Conservation (phyloP, 2,329 filamentous ascomycete species). For the Fusarium nelsonii region DNA sequence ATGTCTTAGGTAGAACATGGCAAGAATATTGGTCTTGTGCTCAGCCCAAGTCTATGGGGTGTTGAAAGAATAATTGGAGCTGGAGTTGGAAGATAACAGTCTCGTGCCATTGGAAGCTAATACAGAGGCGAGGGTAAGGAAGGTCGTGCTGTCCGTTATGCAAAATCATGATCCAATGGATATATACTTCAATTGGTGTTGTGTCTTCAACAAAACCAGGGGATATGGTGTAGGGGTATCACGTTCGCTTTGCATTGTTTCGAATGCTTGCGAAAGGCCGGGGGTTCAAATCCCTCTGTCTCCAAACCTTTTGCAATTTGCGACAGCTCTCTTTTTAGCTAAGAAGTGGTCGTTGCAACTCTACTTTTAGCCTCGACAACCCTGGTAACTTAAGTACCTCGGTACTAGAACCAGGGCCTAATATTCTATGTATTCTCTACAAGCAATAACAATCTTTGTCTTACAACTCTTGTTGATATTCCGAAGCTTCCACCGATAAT, state of each 20-base stretch:
- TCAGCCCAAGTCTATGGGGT: too few species aligned
- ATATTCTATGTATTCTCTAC: too few species aligned
- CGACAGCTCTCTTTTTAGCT: neutral
- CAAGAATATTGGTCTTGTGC: too few species aligned
- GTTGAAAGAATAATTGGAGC: too few species aligned
- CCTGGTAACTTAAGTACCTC: neutral
- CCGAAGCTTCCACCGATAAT: too few species aligned
- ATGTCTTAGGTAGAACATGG: too few species aligned
- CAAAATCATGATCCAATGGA: neutral
- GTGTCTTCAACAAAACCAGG: slow-evolving; percentile 1
- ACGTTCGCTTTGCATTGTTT: slow-evolving; percentile 48
- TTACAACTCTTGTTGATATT: too few species aligned
- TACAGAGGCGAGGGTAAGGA: too few species aligned
- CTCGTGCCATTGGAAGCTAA: too few species aligned
- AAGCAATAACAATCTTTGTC: too few species aligned
- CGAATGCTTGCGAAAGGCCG: slow-evolving; percentile 43
- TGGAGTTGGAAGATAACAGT: too few species aligned
- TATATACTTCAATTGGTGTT: accelerated
- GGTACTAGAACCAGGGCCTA: neutral
- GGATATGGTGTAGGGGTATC: slow-evolving; percentile 50
- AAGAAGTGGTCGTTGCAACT: neutral
- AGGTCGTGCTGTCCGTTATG: too few species aligned
- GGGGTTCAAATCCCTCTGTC: slow-evolving; percentile 51
- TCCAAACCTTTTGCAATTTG: slow-evolving; percentile 33
- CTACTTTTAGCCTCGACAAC: neutral